Percentiles rank a stretch among this genome's conserved stretches.
phyloP scores from a whole-genome alignment of 108 stramenopile species.

The Heterococcus sp. region DNA sequence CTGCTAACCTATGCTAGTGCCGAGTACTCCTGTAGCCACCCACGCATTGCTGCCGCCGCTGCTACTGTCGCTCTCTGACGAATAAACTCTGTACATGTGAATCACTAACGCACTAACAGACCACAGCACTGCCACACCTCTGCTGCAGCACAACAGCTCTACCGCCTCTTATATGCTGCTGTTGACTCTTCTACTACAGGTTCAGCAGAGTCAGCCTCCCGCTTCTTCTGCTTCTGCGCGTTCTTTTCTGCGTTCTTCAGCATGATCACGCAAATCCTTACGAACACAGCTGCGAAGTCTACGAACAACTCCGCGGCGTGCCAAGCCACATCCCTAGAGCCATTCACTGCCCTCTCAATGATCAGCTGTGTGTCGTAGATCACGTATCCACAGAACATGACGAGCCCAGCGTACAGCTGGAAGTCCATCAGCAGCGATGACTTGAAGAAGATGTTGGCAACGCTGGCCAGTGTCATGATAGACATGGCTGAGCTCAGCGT shows the following conservation, averaged over 20 bases:
- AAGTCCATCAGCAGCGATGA: conserved; percentile 22
- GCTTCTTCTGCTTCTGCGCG: conserved; percentile 8
- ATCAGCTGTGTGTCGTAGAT: conserved; percentile 57
- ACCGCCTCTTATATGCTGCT: not conserved
- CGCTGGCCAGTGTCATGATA: not conserved
- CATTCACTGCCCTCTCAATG: conserved; percentile 34
- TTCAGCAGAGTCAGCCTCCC: not conserved
- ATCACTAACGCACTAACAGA: not conserved
- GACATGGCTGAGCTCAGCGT: conserved; percentile 17
- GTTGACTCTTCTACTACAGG: not conserved
- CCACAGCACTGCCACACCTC: not conserved
- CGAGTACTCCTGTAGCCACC: no score
- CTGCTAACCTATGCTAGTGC: no score
- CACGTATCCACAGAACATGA: conserved; percentile 53
- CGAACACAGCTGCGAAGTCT: conserved; percentile 55
- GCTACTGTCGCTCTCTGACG: not conserved
- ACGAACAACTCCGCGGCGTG: conserved; percentile 53
- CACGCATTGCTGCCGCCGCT: no score
- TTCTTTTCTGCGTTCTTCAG: conserved; percentile 31
- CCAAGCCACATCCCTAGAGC: conserved; percentile 36
- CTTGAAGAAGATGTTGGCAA: conserved; percentile 39
- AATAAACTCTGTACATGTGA: not conserved
- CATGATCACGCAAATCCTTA: conserved; percentile 54
- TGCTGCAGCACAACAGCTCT: not conserved
- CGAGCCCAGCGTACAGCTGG: conserved; percentile 51